A percentile compares a stretch with the other conserved stretches of the same genome.
phyloP scores from a whole-genome alignment of 768 basidiomycete species.

The Cyclocybe aegerita region DNA sequence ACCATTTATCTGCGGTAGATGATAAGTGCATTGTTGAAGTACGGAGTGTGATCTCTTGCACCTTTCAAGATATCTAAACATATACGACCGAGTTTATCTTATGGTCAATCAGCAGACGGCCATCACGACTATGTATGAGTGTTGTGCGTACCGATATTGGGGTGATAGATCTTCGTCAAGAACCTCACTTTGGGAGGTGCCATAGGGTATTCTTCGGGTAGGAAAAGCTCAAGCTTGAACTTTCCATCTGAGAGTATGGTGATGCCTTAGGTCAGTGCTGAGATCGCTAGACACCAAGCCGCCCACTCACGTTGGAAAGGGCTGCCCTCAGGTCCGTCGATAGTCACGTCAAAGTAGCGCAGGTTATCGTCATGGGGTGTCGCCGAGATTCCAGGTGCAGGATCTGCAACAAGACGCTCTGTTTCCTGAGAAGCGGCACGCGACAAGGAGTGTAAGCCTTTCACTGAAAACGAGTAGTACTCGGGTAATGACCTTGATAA shows the following conservation, averaged over 20 bases:
- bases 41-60: conserved; percentile 20
- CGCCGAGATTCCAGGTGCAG: conserved; percentile 96
- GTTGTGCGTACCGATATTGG: conserved; percentile 86
- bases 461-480: conserved; percentile 8
- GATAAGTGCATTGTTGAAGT: neutral
- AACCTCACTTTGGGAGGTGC: conserved; percentile 98
- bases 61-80: conserved; percentile 98
- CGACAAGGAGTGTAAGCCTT: neutral
- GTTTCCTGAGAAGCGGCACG: conserved; percentile 68
- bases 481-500: conserved; percentile 43
- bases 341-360: conserved; percentile 97
- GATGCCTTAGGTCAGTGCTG: conserved; percentile 1
- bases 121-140: neutral
- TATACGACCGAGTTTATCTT: conserved; percentile 98
- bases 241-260: conserved; percentile 64
- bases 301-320: conserved; percentile 74
- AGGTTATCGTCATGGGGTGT: conserved; percentile 95
- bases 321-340: conserved; percentile 91
- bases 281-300: neutral
- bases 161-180: conserved; percentile 98
- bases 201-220: conserved; percentile 99
- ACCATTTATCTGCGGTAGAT: conserved; percentile 86
- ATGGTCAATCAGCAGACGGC: conserved; percentile 3
- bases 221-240: conserved; percentile 95
- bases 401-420: conserved; percentile 93